Evolutionary conservation across 257 asterid genomes (phyloP).

Genomic region (Cinchona pubescens): DNA sequence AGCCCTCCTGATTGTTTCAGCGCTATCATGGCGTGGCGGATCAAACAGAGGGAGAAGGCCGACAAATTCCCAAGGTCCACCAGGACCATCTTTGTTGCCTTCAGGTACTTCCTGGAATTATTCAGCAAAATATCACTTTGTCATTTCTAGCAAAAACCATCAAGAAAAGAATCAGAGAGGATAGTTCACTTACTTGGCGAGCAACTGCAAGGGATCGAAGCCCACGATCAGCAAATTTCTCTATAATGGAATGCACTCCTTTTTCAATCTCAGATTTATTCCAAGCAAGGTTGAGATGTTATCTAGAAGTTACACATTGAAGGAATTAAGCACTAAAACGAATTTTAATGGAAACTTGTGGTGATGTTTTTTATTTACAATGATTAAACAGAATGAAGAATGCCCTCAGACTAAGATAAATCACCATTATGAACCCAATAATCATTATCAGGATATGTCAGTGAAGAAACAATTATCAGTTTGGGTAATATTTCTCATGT

Average conservation of each 20-base stretch:
- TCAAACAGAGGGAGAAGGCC: constrained; percentile 74
- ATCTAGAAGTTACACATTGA: constrained; percentile 35
- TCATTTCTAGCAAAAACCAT: not conserved
- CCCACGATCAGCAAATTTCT: constrained; percentile 66
- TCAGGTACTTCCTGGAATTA: constrained; percentile 49
- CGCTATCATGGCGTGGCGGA: constrained; percentile 70
- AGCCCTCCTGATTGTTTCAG: constrained; percentile 61
- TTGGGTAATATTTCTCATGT: not conserved
- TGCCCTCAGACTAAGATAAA: not conserved
- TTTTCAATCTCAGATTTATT: constrained; percentile 42
- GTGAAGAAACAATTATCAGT: not conserved
- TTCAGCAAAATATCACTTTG: not conserved
- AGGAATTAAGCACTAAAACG: not conserved
- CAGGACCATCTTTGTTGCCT: constrained; percentile 48
- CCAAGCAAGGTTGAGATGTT: constrained; percentile 44
- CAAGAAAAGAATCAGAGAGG: not conserved
- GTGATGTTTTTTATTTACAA: not conserved
- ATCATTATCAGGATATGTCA: not conserved
- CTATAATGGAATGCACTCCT: constrained; percentile 50
- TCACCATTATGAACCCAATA: not conserved
- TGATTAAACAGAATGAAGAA: not conserved
- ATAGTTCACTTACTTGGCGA: constrained; percentile 33
- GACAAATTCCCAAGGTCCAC: constrained; percentile 66
- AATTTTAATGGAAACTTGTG: not conserved
- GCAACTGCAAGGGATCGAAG: constrained; percentile 68